Evolutionary conservation across 495 filamentous ascomycete genomes (phyloP), one percentile per base, ranked within the genome.

Genomic region (Mycothermus thermophilus): DNA sequence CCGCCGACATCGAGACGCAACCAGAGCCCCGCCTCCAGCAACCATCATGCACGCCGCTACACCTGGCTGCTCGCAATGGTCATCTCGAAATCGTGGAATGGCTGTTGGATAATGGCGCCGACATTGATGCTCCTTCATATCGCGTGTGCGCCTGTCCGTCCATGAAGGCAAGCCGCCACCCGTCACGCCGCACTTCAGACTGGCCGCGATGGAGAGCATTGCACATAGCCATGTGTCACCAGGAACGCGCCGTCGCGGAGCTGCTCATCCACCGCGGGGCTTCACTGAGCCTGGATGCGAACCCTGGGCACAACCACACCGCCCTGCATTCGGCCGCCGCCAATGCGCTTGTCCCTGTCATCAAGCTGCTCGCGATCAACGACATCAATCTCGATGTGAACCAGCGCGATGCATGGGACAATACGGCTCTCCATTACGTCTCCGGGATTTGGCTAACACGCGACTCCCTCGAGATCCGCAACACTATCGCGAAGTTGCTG

Each of bases 171-270:
- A 37, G 38, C 9, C 12, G 35, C 12, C 44, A 44, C n/a, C 35
- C 42, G 10, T 21, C 32, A 15, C 30, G 38, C 25, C 33, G 29
- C 8, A 17, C 33, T 10, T 16, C 27, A 8, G 30, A 34, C 12
- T 42, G 34, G 14, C 54, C 50, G 4, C 34, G 47, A 7, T 62
- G 54, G 58, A 47, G 35, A 8, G 45, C 58, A 11, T 44, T 62
- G 13, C 58, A 62, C 44, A 52, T 40, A 5, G 47, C 55, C 26
- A 51, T 62, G 31, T 62, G 58, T 43, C 37, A 50, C 34, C 40
- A 46, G 13, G 44, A 53, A 25, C 42, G 45, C 18, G 34, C 41
- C 1, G 50, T 54, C 6, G 51, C 49, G 15, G 50, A 47, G 37
- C 47, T 58, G 9, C 41, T 62, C 14, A 40, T 61, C 11, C 43